Conservation (phyloP, 176 grass and related monocot genomes). For the Olyra latifolia region DNA sequence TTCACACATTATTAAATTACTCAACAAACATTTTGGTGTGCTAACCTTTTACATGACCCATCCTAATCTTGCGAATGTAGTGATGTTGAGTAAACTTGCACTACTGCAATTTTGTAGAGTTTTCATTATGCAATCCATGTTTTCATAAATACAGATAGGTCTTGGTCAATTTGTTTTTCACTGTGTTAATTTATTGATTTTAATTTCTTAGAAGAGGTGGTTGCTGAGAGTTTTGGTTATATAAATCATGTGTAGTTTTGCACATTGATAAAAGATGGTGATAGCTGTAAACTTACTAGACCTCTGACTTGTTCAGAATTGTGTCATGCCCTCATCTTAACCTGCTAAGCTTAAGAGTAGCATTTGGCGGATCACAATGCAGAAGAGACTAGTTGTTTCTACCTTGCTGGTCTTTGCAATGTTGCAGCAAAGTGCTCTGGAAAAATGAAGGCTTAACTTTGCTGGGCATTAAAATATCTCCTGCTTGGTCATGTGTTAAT, state of each 20-base stretch:
- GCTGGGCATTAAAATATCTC: constrained; percentile 24
- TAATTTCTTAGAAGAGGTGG: neutral
- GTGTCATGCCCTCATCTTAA: neutral
- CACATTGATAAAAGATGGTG: neutral
- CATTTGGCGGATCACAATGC: neutral
- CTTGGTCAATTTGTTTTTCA: neutral
- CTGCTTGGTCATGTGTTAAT: constrained; percentile 35
- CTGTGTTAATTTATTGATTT: neutral
- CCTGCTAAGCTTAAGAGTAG: constrained; percentile 30
- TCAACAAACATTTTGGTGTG: neutral
- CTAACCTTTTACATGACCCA: neutral
- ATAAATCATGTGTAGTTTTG: constrained; percentile 8
- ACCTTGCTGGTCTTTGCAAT: neutral
- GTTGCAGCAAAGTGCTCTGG: neutral
- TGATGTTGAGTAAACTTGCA: constrained; percentile 11
- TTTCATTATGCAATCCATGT: constrained; percentile 4
- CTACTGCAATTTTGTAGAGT: constrained; percentile 9
- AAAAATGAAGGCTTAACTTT: neutral
- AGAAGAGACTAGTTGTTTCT: constrained; percentile 14
- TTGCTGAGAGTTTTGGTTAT: neutral
- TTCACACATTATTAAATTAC: constrained; percentile 11
- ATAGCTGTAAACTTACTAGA: neutral
- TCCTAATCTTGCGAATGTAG: neutral
- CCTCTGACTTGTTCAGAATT: constrained; percentile 17
- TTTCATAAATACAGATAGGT: neutral